A percentile compares a stretch with the other conserved stretches of the same genome.
phyloP scores from a whole-genome alignment of 176 grass and related monocot species.

The Bothriochloa decipiens region DNA sequence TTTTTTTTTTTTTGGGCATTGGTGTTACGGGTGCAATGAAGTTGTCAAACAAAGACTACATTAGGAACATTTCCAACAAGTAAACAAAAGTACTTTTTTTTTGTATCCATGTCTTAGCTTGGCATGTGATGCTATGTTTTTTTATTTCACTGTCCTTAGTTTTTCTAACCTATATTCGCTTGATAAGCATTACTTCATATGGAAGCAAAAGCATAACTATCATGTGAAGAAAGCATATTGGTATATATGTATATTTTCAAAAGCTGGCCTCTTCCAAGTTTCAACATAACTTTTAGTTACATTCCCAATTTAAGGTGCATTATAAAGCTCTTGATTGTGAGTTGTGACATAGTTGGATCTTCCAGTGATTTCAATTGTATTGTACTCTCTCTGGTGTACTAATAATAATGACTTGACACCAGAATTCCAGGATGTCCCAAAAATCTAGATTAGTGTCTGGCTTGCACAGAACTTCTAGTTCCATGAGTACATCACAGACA shows the following conservation, averaged over 20 bases:
- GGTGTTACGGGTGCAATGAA: slow-evolving; percentile 12
- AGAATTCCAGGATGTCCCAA: background rate
- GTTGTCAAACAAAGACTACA: slow-evolving; percentile 4
- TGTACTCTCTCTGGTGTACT: background rate
- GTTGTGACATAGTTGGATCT: slow-evolving; percentile 6
- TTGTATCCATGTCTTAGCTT: background rate
- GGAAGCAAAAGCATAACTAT: background rate
- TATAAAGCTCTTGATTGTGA: background rate
- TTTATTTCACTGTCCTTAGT: background rate
- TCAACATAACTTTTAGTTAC: slow-evolving; percentile 2
- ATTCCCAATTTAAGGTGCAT: slow-evolving; percentile 5
- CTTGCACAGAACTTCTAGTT: background rate
- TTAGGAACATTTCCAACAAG: background rate
- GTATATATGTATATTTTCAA: background rate
- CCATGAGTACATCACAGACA: background rate
- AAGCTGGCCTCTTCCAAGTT: background rate
- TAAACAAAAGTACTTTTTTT: background rate
- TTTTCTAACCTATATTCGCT: background rate
- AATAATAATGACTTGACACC: background rate
- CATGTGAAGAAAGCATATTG: background rate
- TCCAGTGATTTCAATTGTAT: background rate
- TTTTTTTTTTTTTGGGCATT: background rate
- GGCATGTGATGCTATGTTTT: background rate
- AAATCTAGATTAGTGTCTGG: background rate
- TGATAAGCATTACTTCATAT: background rate